Evolutionary conservation across 108 stramenopile genomes (phyloP).

Genomic region (Cylindrotheca fusiformis): DNA sequence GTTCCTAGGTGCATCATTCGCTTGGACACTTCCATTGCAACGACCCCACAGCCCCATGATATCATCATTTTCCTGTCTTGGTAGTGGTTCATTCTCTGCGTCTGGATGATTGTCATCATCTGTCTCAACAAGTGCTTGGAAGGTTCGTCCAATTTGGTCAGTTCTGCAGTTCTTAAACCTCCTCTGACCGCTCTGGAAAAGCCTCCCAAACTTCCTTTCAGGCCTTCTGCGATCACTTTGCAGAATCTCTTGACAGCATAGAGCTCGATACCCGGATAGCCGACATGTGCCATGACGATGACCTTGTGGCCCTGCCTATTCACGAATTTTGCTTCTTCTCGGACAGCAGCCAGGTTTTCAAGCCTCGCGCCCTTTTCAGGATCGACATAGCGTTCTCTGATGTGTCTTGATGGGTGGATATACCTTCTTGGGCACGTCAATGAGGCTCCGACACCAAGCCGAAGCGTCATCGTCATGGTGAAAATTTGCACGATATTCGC

Average conservation of each 20-base stretch:
- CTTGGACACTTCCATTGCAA: background rate
- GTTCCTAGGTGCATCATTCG: background rate
- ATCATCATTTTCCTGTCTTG: background rate
- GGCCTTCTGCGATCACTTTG: conserved; percentile 1
- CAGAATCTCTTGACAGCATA: conserved; percentile 3
- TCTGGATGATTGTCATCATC: conserved; percentile 27
- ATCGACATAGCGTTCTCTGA: background rate
- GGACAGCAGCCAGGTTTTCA: background rate
- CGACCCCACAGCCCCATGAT: background rate
- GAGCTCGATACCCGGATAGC: background rate
- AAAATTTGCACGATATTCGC: too few species aligned
- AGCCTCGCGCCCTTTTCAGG: background rate
- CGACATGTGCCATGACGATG: too few species aligned
- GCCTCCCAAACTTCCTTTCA: background rate
- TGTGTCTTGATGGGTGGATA: too few species aligned
- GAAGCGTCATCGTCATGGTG: too few species aligned
- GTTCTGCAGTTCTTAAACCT: background rate
- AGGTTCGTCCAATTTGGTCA: background rate
- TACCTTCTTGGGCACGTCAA: background rate
- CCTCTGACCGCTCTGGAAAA: background rate
- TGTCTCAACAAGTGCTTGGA: too few species aligned
- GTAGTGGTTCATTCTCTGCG: conserved; percentile 15
- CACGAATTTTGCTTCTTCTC: conserved; percentile 2
- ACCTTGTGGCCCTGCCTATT: background rate
- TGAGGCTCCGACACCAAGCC: too few species aligned